A percentile compares a stretch with the other conserved stretches of the same genome.
These are phyloP conservation scores for Backusella morwellensis DNA, from an alignment of 192 early-diverging fungal species.

Conservation along the genomic window DNA sequence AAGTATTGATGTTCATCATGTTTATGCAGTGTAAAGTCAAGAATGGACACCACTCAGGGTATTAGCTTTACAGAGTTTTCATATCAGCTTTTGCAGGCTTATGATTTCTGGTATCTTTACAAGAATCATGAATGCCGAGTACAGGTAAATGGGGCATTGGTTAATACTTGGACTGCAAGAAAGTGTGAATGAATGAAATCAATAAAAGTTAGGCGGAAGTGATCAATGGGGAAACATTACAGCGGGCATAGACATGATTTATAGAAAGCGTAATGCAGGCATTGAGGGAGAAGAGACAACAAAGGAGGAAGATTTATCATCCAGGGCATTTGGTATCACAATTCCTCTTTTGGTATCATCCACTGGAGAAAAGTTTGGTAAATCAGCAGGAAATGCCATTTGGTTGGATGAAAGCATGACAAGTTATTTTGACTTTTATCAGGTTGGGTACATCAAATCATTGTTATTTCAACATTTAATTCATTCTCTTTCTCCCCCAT, in stretches of 20 bases:
- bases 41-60: conserved; percentile 76
- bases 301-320: conserved; percentile 25
- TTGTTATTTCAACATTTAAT: background rate
- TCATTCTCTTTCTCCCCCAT: background rate
- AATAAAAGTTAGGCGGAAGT: conserved; percentile 79
- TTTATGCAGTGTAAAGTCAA: conserved; percentile 66
- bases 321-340: conserved; percentile 75
- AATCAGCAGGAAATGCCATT: conserved; percentile 93
- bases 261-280: conserved; percentile 16
- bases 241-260: conserved; percentile 90
- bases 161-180: background rate
- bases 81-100: conserved; percentile 94
- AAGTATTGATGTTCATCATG: too few species aligned
- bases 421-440: conserved; percentile 89
- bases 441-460: conserved; percentile 47
- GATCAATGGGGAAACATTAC: conserved; percentile 99
- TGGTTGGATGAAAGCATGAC: conserved; percentile 85
- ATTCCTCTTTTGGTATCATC: conserved; percentile 85
- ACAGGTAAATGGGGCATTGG: conserved; percentile 43
- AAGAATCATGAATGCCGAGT: conserved; percentile 58
- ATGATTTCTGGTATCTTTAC: conserved; percentile 89
- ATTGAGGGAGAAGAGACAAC: conserved; percentile 9
- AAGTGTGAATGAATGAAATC: background rate
- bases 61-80: conserved; percentile 97
- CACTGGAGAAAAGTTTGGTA: conserved; percentile 96